Conservation (phyloP, 2,329 filamentous ascomycete species). For the Neospermospora avenae region DNA sequence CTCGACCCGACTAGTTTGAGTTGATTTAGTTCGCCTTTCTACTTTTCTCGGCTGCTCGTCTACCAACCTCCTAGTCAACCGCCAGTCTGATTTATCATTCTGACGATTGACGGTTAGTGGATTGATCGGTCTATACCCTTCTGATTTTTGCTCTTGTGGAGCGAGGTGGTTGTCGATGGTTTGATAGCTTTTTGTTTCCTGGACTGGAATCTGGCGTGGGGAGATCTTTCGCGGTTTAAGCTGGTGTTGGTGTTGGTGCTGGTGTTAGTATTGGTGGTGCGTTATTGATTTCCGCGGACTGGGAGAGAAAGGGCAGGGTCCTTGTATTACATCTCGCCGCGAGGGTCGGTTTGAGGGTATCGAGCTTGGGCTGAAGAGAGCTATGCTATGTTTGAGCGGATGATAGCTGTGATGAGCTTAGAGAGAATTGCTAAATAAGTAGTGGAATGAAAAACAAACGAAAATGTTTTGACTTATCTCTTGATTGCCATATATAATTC, state of each 20-base stretch:
- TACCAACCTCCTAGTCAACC: background rate
- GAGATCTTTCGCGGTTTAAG: background rate
- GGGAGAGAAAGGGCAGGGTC: too few relatives aligned
- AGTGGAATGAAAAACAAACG: too few relatives aligned
- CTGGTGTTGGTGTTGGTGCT: background rate
- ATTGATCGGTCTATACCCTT: constrained; percentile 1
- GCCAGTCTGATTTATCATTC: background rate
- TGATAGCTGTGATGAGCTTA: too few relatives aligned
- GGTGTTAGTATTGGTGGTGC: background rate
- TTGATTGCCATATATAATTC: too few relatives aligned
- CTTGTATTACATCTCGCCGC: too few relatives aligned
- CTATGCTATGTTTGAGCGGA: too few relatives aligned
- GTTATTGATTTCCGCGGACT: too few relatives aligned
- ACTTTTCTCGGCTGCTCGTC: background rate
- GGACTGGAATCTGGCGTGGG: background rate
- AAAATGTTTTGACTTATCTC: too few relatives aligned
- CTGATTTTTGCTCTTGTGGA: background rate
- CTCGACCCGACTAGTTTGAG: background rate
- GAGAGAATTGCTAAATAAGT: too few relatives aligned
- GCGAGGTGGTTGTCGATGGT: background rate
- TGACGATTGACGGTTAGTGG: background rate
- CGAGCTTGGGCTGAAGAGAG: too few relatives aligned
- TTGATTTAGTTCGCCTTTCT: background rate
- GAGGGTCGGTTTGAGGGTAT: too few relatives aligned
- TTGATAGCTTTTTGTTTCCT: constrained; percentile 2